Evolutionary conservation across 805 yeast genomes (phyloP).

Genomic region (Saccharomycopsis selenospora): DNA sequence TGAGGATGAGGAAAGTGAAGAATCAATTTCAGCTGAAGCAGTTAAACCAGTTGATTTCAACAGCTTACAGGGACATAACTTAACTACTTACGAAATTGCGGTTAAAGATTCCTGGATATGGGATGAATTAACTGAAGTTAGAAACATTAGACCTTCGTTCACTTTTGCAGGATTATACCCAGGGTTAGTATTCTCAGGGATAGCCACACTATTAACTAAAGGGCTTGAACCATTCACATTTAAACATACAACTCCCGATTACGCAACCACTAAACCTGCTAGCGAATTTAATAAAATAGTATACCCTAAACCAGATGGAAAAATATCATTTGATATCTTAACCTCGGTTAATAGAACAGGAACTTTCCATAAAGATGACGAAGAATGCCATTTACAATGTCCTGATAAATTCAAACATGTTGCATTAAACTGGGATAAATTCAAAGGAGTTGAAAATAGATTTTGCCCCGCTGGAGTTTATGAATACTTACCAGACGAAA

Average conservation of each 20-base stretch:
- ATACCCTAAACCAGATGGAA: conserved; percentile 96
- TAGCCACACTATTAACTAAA: conserved; percentile 67
- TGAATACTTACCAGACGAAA: conserved; percentile 68
- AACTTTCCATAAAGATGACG: conserved; percentile 92
- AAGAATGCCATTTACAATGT: conserved; percentile 77
- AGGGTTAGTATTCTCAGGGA: conserved; percentile 78
- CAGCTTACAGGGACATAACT: conserved; percentile 32
- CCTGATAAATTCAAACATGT: conserved; percentile 25
- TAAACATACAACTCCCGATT: conserved; percentile 56
- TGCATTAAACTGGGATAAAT: conserved; percentile 49
- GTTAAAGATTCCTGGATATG: conserved; percentile 78
- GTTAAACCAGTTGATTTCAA: conserved; percentile 27
- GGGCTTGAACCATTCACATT: conserved; percentile 91
- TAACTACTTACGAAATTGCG: conserved; percentile 54
- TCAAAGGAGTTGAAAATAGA: conserved; percentile 79
- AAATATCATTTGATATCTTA: conserved; percentile 79
- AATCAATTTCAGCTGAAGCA: conserved; percentile 22
- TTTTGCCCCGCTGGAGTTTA: conserved; percentile 99
- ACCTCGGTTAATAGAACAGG: conserved; percentile 97
- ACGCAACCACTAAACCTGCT: conserved; percentile 66
- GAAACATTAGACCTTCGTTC: conserved; percentile 92
- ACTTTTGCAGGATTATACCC: conserved; percentile 67
- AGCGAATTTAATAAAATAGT: conserved; percentile 59
- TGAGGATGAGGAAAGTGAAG: conserved; percentile 36
- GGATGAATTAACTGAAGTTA: conserved; percentile 73